Evolutionary conservation across 2,329 filamentous ascomycete species (phyloP), one percentile per base, ranked within the genome.

Genomic region (Stemphylium vesicarium): DNA sequence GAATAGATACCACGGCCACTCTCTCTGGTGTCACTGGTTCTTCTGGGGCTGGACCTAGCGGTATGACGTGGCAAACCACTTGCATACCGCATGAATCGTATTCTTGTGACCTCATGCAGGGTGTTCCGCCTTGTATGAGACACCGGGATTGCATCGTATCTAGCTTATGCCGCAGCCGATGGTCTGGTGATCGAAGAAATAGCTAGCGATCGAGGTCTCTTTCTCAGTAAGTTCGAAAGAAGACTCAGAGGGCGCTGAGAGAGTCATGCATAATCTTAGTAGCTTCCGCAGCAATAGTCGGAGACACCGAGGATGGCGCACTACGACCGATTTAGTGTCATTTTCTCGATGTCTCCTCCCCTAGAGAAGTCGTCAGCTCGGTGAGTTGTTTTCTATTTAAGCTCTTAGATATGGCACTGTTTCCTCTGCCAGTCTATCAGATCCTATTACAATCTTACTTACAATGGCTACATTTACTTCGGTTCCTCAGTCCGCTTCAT

Each of bases 391-490:
- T 42, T 35, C 44, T 53, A 53, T 29, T 53, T 48, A 53, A 53
- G 39, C 24, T 39, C 32, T 13, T 16, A 16, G 9, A 26, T 18
- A 38, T n/a, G 9, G 13, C 18, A 22, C 37, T 36, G 2, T 50
- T 9, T 35, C 11, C 12, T 53, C 11, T 39, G 18, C 33, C 9
- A 53, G 12, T 49, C 38, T 2, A 53, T 53, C 15, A 53, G 13
- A 53, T 53, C 8, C 8, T 39, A 37, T 42, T 2, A 26, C 11
- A 36, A 37, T 42, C 46, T 24, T 7, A 50, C 46, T 24, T 7
- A 50, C 4, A 39, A 50, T 50, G 6, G 46, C 46, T 50, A 41
- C 37, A 2, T 49, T 49, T 49, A 49, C 46, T 50, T 50, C 11
- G 4, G 37, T 50, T 50, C 11, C 46, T 50, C 7, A 29, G 20